These are phyloP conservation scores for Nakazawaea peltata DNA, from an alignment of 805 yeast genomes.

Conservation along the genomic window DNA sequence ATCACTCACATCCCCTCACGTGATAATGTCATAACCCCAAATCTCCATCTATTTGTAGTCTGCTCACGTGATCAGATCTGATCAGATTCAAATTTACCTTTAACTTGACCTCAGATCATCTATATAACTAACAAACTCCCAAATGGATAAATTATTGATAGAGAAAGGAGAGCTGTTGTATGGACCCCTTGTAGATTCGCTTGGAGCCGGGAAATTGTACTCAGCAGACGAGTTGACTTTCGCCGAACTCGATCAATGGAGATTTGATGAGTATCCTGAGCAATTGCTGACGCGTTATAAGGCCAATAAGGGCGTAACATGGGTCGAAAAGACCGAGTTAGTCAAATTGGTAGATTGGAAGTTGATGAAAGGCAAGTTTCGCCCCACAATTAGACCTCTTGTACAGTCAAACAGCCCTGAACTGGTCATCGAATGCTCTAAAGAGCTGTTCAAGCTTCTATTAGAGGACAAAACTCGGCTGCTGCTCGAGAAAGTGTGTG, in stretches of 20 bases:
- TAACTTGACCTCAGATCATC: no score
- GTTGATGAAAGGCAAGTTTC: slow-evolving; percentile 32
- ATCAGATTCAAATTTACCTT: no score
- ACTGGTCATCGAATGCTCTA: slow-evolving; percentile 23
- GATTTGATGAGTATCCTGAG: slow-evolving; percentile 22
- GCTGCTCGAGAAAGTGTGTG: slow-evolving; percentile 24
- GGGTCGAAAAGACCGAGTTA: slow-evolving; percentile 32
- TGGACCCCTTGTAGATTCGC: no score
- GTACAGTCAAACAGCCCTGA: slow-evolving; percentile 27
- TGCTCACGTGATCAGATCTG: no score
- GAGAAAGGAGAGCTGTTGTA: no score
- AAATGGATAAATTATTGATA: no score
- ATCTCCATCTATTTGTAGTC: no score
- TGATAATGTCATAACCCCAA: no score
- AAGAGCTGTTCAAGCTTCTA: slow-evolving; percentile 17
- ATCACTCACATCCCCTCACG: no score
- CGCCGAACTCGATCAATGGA: slow-evolving; percentile 31
- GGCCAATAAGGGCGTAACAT: slow-evolving; percentile 11
- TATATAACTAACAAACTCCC: no score
- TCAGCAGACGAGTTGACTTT: slow-evolving; percentile 17
- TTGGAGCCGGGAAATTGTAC: no score
- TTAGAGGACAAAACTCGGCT: slow-evolving; percentile 13
- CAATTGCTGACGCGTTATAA: slow-evolving; percentile 18
- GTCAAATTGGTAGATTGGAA: slow-evolving; percentile 40
- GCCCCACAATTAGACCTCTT: slow-evolving; percentile 35